Percentiles rank a stretch among this genome's conserved stretches.
Conservation (phyloP, 805 yeast genomes). For the Monosporozyma unispora region DNA sequence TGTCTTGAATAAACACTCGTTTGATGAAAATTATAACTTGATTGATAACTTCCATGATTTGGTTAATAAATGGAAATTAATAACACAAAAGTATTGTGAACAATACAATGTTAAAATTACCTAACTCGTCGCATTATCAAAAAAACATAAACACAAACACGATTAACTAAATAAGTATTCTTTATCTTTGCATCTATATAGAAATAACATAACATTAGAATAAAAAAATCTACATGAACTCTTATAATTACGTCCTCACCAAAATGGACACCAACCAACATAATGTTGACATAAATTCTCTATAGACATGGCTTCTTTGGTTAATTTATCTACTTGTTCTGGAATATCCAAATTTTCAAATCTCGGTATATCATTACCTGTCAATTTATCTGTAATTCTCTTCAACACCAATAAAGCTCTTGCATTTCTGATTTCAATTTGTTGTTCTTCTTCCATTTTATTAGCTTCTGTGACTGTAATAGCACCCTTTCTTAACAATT, state of each 20-base stretch:
- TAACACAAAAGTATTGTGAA: constrained; percentile 11
- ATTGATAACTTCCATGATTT: constrained; percentile 30
- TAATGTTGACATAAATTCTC: constrained; percentile 95
- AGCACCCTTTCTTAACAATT: constrained; percentile 59
- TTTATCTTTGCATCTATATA: not conserved
- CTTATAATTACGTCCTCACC: no score
- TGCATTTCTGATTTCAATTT: constrained; percentile 68
- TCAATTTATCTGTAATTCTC: constrained; percentile 83
- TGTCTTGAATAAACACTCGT: constrained; percentile 46
- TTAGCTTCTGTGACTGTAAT: constrained; percentile 72
- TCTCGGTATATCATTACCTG: constrained; percentile 86
- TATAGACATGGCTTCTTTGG: constrained; percentile 92
- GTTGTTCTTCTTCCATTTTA: constrained; percentile 57
- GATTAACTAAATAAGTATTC: not conserved
- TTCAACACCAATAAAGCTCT: constrained; percentile 85
- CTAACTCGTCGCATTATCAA: constrained; percentile 40
- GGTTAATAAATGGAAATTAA: constrained; percentile 39
- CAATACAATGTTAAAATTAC: constrained; percentile 10
- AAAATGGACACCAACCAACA: constrained; percentile 98
- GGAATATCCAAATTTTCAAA: constrained; percentile 66
- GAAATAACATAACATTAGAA: constrained; percentile 20
- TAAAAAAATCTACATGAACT: constrained; percentile 18
- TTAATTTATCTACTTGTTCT: constrained; percentile 85
- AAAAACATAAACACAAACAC: not conserved
- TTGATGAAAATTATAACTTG: constrained; percentile 41